phyloP scores from a whole-genome alignment of 2,329 filamentous ascomycete species.

The Cladorrhinum sp. region DNA sequence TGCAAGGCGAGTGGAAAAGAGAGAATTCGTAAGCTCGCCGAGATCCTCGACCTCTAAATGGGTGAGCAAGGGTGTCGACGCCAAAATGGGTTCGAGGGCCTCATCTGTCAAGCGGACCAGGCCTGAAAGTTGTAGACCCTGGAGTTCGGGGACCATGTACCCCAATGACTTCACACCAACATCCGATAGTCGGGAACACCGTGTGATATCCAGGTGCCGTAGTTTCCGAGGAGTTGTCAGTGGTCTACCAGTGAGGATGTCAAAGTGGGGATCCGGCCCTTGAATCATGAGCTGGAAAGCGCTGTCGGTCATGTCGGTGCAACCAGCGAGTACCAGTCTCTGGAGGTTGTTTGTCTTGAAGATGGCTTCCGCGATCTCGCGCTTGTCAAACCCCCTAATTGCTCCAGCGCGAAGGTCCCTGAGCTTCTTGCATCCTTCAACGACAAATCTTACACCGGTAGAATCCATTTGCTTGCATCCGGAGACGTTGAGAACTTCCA shows the following conservation, averaged over 20 bases:
- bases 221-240: constrained; percentile 74
- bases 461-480: constrained; percentile 90
- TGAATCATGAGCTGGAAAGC: constrained; percentile 71
- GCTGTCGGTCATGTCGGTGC: constrained; percentile 72
- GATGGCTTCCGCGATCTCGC: constrained; percentile 68
- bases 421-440: constrained; percentile 69
- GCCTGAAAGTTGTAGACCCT: constrained; percentile 80
- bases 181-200: constrained; percentile 72
- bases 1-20: constrained; percentile 70
- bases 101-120: constrained; percentile 72
- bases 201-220: constrained; percentile 80
- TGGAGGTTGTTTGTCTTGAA: constrained; percentile 81
- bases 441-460: constrained; percentile 67
- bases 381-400: constrained; percentile 72
- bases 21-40: constrained; percentile 68
- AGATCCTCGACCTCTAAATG: constrained; percentile 91
- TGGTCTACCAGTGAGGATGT: constrained; percentile 73
- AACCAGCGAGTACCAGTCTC: constrained; percentile 76
- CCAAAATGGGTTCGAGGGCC: constrained; percentile 68
- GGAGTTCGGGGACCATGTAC: constrained; percentile 71
- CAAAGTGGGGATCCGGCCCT: constrained; percentile 72
- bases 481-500: constrained; percentile 85
- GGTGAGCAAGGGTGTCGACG: constrained; percentile 72
- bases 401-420: constrained; percentile 81
- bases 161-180: constrained; percentile 68